A percentile compares a stretch with the other conserved stretches of the same genome.
Evolutionary conservation across 73 alveolate species (phyloP).

Genomic region (Tetrahymena borealis): DNA sequence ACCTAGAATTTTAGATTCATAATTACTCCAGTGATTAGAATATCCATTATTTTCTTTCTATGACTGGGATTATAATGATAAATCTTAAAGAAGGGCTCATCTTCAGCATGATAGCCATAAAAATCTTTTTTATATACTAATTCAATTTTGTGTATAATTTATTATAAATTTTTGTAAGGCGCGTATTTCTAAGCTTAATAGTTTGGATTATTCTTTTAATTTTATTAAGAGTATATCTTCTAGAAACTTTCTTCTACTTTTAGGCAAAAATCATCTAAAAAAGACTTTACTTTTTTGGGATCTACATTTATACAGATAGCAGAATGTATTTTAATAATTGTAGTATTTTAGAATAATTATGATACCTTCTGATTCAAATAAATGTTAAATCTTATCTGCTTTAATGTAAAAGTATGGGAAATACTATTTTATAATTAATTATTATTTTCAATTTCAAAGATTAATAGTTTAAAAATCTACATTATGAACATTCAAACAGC

Average conservation of each 20-base stretch:
- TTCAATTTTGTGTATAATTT: constrained; percentile 11
- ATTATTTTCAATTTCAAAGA: not conserved
- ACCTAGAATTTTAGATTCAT: constrained; percentile 21
- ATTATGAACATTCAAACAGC: constrained; percentile 32
- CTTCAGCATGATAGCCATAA: constrained; percentile 30
- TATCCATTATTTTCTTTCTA: not conserved
- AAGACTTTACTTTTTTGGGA: not conserved
- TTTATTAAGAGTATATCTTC: constrained; percentile 1
- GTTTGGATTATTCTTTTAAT: not conserved
- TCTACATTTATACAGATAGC: not conserved
- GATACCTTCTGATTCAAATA: not conserved
- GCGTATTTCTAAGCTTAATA: not conserved
- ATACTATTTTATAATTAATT: no score
- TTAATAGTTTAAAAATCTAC: not conserved
- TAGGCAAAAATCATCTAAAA: not conserved
- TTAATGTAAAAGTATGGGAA: constrained; percentile 35
- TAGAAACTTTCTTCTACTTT: constrained; percentile 10
- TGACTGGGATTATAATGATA: not conserved
- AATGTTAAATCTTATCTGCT: constrained; percentile 17
- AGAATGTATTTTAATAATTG: not conserved
- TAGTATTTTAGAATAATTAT: not conserved
- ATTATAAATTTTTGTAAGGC: not conserved
- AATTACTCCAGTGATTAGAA: constrained; percentile 7
- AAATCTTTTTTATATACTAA: constrained; percentile 23
- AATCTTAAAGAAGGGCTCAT: constrained; percentile 10